Evolutionary conservation across 2,329 filamentous ascomycete genomes (phyloP), one percentile per base, ranked within the genome.

Genomic region (Fusarium sp.): DNA sequence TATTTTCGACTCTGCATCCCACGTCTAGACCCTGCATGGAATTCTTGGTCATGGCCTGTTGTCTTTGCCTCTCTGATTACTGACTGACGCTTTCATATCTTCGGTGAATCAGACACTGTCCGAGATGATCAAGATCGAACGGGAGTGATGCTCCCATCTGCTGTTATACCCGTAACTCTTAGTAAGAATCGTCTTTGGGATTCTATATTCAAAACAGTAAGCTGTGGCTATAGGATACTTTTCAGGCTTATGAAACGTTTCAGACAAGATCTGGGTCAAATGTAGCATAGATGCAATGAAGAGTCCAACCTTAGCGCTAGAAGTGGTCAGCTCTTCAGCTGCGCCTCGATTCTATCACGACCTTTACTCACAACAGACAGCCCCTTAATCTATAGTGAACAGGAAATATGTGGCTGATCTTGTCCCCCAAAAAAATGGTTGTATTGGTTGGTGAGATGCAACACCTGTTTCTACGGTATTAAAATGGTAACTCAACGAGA

Each of bases 401-500:
- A 30, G 22, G n/a, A 22, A 13, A 35, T 30, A 8, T 12, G 35
- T 58, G 28, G 28, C 38, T 47, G 26, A 24, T 31, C n/a, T 26
- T 53, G 50, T 47, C n/a, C n/a, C n/a, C n/a, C 35, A 9, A 47
- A n/a, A 48, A 63, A 69, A 51, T 38, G 39, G 24, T 44, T 58
- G n/a, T 69, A 65, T 65, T 65, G 59, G 26, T 56, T 48, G 42
- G n/a, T 65, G 54, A 56, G 54, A 64, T 53, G 47, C 51, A 65
- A 53, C 48, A 72, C 59, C 53, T 63, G 65, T 64, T 65, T 70
- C 55, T 70, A 70, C 33, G 41, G 41, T 72, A 73, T 72, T 72
- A 72, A 72, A 72, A 73, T 31, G 55, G 70, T 61, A 61, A 70
- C 65, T 69, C 69, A 65, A 70, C 54, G 30, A 65, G 65, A 58